These are phyloP conservation scores for Bacidia gigantensis DNA, from an alignment of 495 filamentous ascomycete species.

Conservation along the genomic window DNA sequence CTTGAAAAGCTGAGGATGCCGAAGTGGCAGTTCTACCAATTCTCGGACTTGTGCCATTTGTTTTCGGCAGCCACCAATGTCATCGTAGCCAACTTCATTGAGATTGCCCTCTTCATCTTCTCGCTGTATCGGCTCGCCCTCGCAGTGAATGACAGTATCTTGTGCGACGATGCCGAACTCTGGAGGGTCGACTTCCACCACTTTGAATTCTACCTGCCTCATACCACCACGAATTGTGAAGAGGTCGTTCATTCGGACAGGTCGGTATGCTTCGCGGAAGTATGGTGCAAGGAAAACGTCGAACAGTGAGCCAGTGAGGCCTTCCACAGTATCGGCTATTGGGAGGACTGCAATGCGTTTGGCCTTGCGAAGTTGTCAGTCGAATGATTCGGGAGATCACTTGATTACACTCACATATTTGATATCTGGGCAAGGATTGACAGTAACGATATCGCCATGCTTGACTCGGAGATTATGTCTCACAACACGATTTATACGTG, in stretches of 20 bases:
- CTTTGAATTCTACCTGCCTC: constrained; percentile 98
- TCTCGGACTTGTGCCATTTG: constrained; percentile 99
- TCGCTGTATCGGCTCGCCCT: constrained; percentile 95
- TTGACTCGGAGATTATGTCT: constrained; percentile 96
- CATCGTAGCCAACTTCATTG: constrained; percentile 97
- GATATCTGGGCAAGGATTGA: constrained; percentile 99
- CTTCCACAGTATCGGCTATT: constrained; percentile 96
- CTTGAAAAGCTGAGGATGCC: constrained; percentile 98
- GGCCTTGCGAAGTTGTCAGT: constrained; percentile 44
- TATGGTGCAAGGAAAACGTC: constrained; percentile 98
- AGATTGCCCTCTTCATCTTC: constrained; percentile 98
- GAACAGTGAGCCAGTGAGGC: constrained; percentile 91
- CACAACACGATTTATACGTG: constrained; percentile 93
- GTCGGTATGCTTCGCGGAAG: constrained; percentile 97
- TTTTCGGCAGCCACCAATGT: constrained; percentile 98
- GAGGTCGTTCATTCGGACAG: constrained; percentile 88
- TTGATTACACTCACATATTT: constrained; percentile 71
- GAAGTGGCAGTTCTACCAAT: constrained; percentile 89
- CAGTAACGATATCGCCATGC: constrained; percentile 92
- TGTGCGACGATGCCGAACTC: constrained; percentile 98
- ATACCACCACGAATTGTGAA: constrained; percentile 96
- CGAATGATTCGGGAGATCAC: constrained; percentile 4
- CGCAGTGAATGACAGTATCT: constrained; percentile 97
- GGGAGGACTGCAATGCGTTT: constrained; percentile 98
- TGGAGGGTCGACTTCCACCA: constrained; percentile 94